Evolutionary conservation across 2,329 filamentous ascomycete genomes (phyloP).

Genomic region (Saccharata proteae): DNA sequence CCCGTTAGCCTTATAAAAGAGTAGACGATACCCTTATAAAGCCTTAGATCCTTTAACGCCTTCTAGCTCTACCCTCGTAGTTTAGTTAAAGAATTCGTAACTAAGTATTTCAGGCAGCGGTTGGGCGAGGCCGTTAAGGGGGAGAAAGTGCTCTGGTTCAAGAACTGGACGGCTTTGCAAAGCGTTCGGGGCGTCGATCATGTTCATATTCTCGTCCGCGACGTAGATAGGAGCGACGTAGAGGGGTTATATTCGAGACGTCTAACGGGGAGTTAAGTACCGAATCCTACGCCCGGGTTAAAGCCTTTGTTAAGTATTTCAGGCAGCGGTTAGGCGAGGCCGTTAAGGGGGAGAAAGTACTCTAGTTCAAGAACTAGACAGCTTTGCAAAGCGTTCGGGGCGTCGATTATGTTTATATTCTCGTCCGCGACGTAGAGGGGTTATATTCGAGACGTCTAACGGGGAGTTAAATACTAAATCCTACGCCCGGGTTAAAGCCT

Average conservation of each 20-base stretch:
- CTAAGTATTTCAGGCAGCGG: slow-evolving; percentile 3
- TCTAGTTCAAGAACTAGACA: slow-evolving; percentile 56
- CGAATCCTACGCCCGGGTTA: slow-evolving; percentile 17
- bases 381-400: slow-evolving; percentile 48
- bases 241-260: too few species aligned
- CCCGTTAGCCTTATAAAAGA: too few species aligned
- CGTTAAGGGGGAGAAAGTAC: slow-evolving; percentile 33
- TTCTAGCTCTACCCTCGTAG: slow-evolving; percentile 15
- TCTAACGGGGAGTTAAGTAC: slow-evolving; percentile 19
- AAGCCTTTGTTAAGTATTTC: slow-evolving; percentile 10
- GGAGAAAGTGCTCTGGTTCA: slow-evolving; percentile 49
- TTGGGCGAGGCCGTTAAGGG: slow-evolving; percentile 15
- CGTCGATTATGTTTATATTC: slow-evolving; percentile 45
- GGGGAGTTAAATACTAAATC: too few species aligned
- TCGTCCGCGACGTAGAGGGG: slow-evolving; percentile 37
- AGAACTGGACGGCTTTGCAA: slow-evolving; percentile 50
- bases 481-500: slow-evolving; percentile 18
- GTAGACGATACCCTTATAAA: too few species aligned
- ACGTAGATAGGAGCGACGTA: too few species aligned
- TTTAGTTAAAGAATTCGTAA: slow-evolving; percentile 14
- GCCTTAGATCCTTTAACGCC: too few species aligned
- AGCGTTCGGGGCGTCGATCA: slow-evolving; percentile 48
- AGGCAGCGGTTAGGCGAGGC: slow-evolving; percentile 7
- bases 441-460: too few species aligned
- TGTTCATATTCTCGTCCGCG: slow-evolving; percentile 41